A percentile compares a stretch with the other conserved stretches of the same genome.
phyloP scores from a whole-genome alignment of 805 yeast genomes.

The Wickerhamomyces strasburgensis region DNA sequence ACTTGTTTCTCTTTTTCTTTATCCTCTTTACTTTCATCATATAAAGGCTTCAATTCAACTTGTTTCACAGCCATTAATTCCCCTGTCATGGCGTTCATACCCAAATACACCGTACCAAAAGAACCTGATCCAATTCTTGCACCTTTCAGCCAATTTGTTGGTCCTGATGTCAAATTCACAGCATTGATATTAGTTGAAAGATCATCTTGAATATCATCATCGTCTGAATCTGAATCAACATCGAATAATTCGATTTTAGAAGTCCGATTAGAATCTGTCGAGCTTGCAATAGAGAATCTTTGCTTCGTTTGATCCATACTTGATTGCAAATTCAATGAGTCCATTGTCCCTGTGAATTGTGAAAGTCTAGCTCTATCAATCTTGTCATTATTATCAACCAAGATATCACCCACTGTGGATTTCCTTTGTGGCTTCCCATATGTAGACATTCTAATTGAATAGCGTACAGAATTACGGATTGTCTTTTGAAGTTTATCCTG shows the following conservation, averaged over 20 bases:
- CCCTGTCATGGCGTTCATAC: constrained; percentile 88
- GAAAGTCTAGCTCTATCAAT: constrained; percentile 43
- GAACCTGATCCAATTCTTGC: constrained; percentile 92
- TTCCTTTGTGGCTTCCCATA: constrained; percentile 21
- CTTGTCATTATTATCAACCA: constrained; percentile 51
- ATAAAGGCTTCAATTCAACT: constrained; percentile 58
- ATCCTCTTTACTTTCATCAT: constrained; percentile 26
- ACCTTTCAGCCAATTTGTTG: constrained; percentile 87
- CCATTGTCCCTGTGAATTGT: constrained; percentile 21
- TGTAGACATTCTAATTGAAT: constrained; percentile 58
- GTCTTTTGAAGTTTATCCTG: constrained; percentile 71
- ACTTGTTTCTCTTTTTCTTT: constrained; percentile 26
- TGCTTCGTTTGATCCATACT: constrained; percentile 27
- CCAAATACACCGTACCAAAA: constrained; percentile 89
- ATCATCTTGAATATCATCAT: constrained; percentile 9
- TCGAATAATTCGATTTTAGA: constrained; percentile 26
- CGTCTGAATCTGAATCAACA: constrained; percentile 20
- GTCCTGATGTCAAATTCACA: constrained; percentile 38
- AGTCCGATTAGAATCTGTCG: constrained; percentile 19
- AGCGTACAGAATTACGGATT: constrained; percentile 75
- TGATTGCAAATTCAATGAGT: constrained; percentile 27
- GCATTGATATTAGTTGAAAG: constrained; percentile 2
- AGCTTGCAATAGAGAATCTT: constrained; percentile 23
- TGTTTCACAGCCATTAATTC: constrained; percentile 97
- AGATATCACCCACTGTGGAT: constrained; percentile 60